These are phyloP conservation scores for Azolla pinnata DNA, from an alignment of 75 land plant genomes.

Conservation along the genomic window DNA sequence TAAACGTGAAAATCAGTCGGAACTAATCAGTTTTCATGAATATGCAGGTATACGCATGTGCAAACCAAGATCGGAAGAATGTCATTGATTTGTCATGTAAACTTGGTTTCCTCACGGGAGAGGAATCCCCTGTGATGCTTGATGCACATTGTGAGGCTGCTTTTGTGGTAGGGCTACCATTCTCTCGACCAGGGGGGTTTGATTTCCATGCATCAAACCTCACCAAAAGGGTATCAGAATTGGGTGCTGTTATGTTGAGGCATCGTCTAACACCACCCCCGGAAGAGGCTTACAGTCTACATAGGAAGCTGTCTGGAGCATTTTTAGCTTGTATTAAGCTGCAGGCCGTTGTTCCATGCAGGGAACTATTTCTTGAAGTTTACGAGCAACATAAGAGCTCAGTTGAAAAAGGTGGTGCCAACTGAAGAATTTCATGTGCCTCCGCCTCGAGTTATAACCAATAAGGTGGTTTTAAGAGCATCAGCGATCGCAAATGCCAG, in stretches of 20 bases:
- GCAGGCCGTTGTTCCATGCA: constrained; percentile 78
- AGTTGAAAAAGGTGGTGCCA: constrained; percentile 3
- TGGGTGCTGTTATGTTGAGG: constrained; percentile 88
- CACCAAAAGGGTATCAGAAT: constrained; percentile 53
- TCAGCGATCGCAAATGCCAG: too few relatives aligned
- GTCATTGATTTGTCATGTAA: constrained; percentile 66
- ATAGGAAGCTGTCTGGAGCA: constrained; percentile 91
- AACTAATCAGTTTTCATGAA: too few relatives aligned
- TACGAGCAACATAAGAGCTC: constrained; percentile 45
- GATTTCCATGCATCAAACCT: constrained; percentile 71
- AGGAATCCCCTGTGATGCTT: constrained; percentile 73
- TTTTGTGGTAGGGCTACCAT: constrained; percentile 88
- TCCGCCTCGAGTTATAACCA: too few relatives aligned
- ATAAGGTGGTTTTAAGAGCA: too few relatives aligned
- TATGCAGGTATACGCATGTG: constrained; percentile 91
- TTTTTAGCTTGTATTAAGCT: constrained; percentile 94
- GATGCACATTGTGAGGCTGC: constrained; percentile 93
- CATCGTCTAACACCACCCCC: constrained; percentile 94
- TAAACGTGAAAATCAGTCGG: too few relatives aligned
- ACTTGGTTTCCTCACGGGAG: constrained; percentile 89
- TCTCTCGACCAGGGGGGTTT: constrained; percentile 68
- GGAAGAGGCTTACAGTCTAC: constrained; percentile 96
- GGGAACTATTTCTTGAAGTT: constrained; percentile 62
- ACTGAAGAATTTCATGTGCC: too few relatives aligned
- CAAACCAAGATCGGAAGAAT: constrained; percentile 58